Conservation (phyloP, 2,329 filamentous ascomycete genomes). For the Harringtonia aguacate region DNA sequence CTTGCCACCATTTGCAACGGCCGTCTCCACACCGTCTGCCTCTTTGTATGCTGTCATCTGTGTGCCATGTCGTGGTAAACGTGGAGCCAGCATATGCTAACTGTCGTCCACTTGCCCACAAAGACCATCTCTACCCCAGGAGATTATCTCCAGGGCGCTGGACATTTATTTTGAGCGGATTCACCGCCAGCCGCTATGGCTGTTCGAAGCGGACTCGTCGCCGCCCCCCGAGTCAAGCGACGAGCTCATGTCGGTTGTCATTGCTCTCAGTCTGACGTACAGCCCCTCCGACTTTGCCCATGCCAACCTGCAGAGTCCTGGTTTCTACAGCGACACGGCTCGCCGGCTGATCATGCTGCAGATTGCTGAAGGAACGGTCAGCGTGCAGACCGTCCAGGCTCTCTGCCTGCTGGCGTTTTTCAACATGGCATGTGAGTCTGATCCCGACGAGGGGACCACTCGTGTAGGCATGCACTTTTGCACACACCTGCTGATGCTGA, state of each 20-base stretch:
- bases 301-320: conserved; percentile 9
- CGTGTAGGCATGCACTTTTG: too few species aligned
- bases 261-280: too few species aligned
- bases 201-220: conserved; percentile 28
- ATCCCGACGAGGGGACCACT: too few species aligned
- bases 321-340: conserved; percentile 26
- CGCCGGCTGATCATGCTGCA: conserved; percentile 34
- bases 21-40: too few species aligned
- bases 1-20: too few species aligned
- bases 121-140: not conserved
- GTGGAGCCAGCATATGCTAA: too few species aligned
- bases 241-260: too few species aligned
- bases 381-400: conserved; percentile 37
- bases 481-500: too few species aligned
- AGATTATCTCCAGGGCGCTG: conserved; percentile 14
- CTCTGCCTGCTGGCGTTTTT: conserved; percentile 39
- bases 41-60: too few species aligned
- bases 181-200: conserved; percentile 33
- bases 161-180: conserved; percentile 31
- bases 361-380: conserved; percentile 38
- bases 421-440: conserved; percentile 29
- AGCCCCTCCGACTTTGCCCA: conserved; percentile 8
- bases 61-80: too few species aligned
- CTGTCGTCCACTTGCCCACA: too few species aligned
- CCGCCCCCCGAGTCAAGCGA: too few species aligned